These are phyloP conservation scores for Lentinula detonsa DNA, from an alignment of 768 basidiomycete species.

Conservation along the genomic window DNA sequence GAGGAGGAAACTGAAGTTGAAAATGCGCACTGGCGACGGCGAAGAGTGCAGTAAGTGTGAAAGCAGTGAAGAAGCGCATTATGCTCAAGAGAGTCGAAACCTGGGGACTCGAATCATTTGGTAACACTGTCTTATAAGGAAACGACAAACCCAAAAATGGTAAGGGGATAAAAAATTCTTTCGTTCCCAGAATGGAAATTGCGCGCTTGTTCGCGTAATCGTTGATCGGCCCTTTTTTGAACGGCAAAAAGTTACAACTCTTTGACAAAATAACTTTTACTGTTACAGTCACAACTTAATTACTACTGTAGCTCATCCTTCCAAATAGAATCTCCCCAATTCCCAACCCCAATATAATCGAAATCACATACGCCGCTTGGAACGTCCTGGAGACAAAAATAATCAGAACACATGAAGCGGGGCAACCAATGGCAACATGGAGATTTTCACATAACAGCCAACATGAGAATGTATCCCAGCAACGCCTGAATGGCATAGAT, in stretches of 20 bases:
- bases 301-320: slow-evolving; percentile 29
- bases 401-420: neutral
- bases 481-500: slow-evolving; percentile 58
- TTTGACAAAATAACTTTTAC: too few relatives aligned
- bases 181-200: neutral
- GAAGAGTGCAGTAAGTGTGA: slow-evolving; percentile 30
- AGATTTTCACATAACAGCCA: slow-evolving; percentile 66
- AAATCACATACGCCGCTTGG: slow-evolving; percentile 70
- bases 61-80: slow-evolving; percentile 13
- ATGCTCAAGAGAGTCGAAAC: neutral
- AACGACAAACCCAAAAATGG: neutral
- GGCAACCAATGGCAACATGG: neutral
- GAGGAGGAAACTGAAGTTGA: slow-evolving; percentile 68
- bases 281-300: neutral
- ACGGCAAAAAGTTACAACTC: neutral
- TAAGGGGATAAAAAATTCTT: neutral
- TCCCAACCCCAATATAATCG: slow-evolving; percentile 64
- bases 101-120: neutral
- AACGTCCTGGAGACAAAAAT: slow-evolving; percentile 58
- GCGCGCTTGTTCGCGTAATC: neutral
- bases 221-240: neutral
- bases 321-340: slow-evolving; percentile 74
- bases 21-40: slow-evolving; percentile 65
- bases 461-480: slow-evolving; percentile 69
- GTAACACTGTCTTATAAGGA: neutral